Evolutionary conservation across 164 flowering plant species (phyloP).

Genomic region (Houttuynia cordata): DNA sequence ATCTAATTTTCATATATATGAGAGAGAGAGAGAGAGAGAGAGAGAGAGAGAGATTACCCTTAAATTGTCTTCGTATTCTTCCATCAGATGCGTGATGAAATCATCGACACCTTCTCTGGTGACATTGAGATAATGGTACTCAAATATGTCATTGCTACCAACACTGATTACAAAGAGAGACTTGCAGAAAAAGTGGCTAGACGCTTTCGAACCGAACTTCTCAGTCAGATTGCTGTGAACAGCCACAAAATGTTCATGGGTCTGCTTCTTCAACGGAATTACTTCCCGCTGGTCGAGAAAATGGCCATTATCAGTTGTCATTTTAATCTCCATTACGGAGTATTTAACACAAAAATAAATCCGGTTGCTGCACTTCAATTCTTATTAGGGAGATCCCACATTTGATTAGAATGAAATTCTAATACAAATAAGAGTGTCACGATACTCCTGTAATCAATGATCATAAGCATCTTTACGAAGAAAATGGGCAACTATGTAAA

Average conservation of each 20-base stretch:
- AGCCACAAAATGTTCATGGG: conserved; percentile 19
- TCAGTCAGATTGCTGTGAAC: conserved; percentile 14
- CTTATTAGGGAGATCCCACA: no score
- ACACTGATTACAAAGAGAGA: conserved; percentile 34
- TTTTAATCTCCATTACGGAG: not conserved
- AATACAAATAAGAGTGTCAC: no score
- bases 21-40: not conserved
- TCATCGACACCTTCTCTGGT: conserved; percentile 7
- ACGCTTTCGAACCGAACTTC: conserved; percentile 11
- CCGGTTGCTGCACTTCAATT: no score
- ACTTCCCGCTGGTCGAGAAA: conserved; percentile 9
- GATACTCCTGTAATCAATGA: no score
- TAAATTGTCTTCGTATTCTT: conserved; percentile 20
- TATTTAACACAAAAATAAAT: no score
- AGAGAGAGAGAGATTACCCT: conserved; percentile 21
- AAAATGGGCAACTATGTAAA: no score
- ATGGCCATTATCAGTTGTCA: not conserved
- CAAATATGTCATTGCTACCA: conserved; percentile 45
- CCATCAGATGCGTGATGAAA: conserved; percentile 15
- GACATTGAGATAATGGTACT: conserved; percentile 9
- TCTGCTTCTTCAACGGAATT: conserved; percentile 24
- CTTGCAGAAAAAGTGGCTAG: conserved; percentile 17
- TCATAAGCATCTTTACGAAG: no score
- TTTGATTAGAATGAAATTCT: no score
- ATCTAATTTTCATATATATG: no score